Base-by-base conservation (phyloP, 257 asterid genomes). In the Solanum chaucha region DNA sequence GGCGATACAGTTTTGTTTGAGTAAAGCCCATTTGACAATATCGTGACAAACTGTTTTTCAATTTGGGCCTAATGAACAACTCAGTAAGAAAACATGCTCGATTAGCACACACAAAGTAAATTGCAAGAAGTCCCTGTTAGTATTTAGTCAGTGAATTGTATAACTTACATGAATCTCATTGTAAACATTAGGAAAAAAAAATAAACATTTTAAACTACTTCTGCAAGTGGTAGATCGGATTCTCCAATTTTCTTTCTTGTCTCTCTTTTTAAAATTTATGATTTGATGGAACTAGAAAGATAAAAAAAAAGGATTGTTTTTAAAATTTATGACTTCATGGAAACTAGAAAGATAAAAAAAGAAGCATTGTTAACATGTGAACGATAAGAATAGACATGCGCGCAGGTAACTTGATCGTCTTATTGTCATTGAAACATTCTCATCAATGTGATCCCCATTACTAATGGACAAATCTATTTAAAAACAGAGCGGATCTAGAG, bases 401-500 rank as follows among this genome's bases (percentile, higher is more conserved):
- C n/a, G 59, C 8, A 14, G 6, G 0, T 51, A 51, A 0, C 8
- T 51, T 15, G 22, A 51, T 15, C 0, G 22, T 14, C 61, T 51
- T 14, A 15, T 51, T 15, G 6, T 15, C 0, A 51, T 15, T 51
- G 61, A 51, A 58, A 58, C 4, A 20, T 58, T 58, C 4, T 19
- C 10, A 19, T 55, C 24, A 55, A 55, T 19, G 24, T 55, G 24
- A 58, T 19, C 10, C 0, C 2, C 65, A 58, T 58, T 6, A 20
- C 2, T 58, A 19, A 58, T 55, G 3, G 61, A 55, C n/a, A 55
- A 55, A 55, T 17, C 11, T 58, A 0, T 58, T 58, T 55, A 2
- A 19, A 17, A 51, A 55, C 11, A 0, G 1, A 55, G 4, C 4
- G 24, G 5, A 55, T 55, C 65, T 17, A 0, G 3, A 20, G 0